These are phyloP conservation scores for Mrakia gelida DNA, from an alignment of 768 basidiomycete genomes.

Conservation along the genomic window DNA sequence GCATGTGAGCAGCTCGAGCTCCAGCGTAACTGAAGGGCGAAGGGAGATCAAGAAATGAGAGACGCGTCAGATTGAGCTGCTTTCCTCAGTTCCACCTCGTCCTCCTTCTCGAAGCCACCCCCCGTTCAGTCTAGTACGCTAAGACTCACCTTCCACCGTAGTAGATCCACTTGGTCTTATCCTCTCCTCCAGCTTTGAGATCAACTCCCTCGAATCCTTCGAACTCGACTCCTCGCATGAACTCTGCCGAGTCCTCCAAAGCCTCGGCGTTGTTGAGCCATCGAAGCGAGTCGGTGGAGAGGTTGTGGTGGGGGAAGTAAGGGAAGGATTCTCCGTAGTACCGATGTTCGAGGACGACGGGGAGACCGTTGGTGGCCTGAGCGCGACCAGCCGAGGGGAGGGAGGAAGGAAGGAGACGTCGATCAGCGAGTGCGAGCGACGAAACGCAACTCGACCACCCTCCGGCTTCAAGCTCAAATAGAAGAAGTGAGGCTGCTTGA, in stretches of 20 bases:
- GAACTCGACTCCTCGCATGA: conserved; percentile 58
- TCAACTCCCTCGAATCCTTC: conserved; percentile 15
- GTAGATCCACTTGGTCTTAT: conserved; percentile 49
- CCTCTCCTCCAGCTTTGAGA: conserved; percentile 4
- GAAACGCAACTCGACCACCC: neutral
- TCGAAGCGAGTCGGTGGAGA: conserved; percentile 79
- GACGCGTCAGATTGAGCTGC: neutral
- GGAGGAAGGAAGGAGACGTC: conserved; percentile 67
- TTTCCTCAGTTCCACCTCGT: neutral
- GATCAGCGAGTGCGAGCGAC: neutral
- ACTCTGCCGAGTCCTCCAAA: conserved; percentile 84
- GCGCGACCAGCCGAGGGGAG: no score
- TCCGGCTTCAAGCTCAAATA: neutral
- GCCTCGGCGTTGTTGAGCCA: conserved; percentile 88
- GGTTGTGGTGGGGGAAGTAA: conserved; percentile 57
- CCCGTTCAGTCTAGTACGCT: neutral
- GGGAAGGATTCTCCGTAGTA: conserved; percentile 69
- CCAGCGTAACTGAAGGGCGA: conserved; percentile 60
- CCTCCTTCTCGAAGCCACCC: no score
- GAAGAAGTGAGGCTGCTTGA: neutral
- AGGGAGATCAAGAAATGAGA: neutral
- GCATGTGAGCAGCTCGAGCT: conserved; percentile 88
- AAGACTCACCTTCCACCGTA: conserved; percentile 64
- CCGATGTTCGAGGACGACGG: conserved; percentile 86
- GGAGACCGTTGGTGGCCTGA: conserved; percentile 78